phyloP scores from a whole-genome alignment of 768 basidiomycete species.

The Thelephora ganbajun region DNA sequence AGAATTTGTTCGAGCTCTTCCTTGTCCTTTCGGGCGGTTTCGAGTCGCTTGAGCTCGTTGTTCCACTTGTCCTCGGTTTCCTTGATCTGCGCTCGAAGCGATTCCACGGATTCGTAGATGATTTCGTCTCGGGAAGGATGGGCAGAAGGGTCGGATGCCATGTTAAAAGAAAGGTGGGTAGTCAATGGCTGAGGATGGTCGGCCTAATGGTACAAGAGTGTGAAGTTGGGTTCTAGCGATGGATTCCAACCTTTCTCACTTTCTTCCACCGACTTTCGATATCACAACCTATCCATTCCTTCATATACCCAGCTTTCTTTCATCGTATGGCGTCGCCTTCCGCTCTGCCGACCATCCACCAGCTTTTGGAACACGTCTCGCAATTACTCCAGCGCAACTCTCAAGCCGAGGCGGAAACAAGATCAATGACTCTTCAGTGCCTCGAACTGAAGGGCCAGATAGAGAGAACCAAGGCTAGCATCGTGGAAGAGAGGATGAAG shows the following conservation, averaged over 20 bases:
- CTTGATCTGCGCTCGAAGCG: background rate
- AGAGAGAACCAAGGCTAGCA: slow-evolving; percentile 5
- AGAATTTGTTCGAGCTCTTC: background rate
- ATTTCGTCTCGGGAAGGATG: too few relatives aligned
- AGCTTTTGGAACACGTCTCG: background rate
- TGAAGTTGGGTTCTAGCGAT: background rate
- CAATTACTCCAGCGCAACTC: background rate
- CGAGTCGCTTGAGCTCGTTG: background rate
- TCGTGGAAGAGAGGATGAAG: slow-evolving; percentile 8
- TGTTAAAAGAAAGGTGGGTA: background rate
- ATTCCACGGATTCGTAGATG: background rate
- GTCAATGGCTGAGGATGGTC: background rate
- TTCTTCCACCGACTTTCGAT: background rate
- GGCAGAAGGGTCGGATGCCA: background rate
- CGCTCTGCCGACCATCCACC: background rate
- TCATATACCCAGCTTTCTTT: background rate
- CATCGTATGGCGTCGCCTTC: background rate
- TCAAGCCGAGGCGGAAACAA: background rate
- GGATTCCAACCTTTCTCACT: background rate
- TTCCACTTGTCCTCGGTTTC: background rate
- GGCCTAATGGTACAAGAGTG: background rate
- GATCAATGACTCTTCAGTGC: slow-evolving; percentile 4
- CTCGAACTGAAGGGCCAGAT: slow-evolving; percentile 3
- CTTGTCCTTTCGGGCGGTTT: background rate
- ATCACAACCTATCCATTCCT: background rate